Base-by-base conservation (phyloP, 208 protist genomes). In the Giardia duodenalis region DNA sequence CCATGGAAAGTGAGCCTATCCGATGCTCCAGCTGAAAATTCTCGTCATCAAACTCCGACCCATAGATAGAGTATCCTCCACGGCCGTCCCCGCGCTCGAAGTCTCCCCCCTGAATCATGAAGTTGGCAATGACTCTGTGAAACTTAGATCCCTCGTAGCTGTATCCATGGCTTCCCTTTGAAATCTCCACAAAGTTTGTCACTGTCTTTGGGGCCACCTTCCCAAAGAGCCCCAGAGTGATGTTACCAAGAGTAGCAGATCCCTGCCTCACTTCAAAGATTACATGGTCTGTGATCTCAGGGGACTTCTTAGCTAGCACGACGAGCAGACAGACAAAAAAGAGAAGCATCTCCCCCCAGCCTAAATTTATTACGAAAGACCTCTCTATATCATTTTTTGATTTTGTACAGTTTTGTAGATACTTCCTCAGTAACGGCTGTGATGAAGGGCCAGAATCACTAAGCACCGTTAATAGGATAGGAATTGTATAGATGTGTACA, bases 31-130 rank as follows among this genome's bases (percentile, higher is more conserved):
- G 93, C 0, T 95, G 93, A 90, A 98, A 97, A n/a, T 96, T 97
- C 93, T 98, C 97, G 92, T 98, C 97, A 0, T 96, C 96, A 44
- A 98, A 98, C 92, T 94, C 94, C 2, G 94, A 92, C 10, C 98
- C 98, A 95, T 99, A 99, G 95, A 99, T 99, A 48, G 97, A 98
- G 93, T 99, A 96, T 42, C 98, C 98, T 92, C 98, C 98, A 30
- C 95, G 98, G 76, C 98, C 98, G 94, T 99, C 97, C 92, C 96
- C 95, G 44, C 93, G 92, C 0, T 97, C 99, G 22, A 99, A 98
- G 94, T 99, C 98, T 92, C 98, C 98, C 92, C 98, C 98, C 94
- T 99, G 97, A 92, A 97, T 95, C 96, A 97, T 98, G 93, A 97
- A 97, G 22, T 95, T 95, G 1, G 95, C 93, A 46, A 98, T 95